These are phyloP conservation scores for Letharia columbiana DNA, from an alignment of 495 filamentous ascomycete genomes.

Conservation along the genomic window DNA sequence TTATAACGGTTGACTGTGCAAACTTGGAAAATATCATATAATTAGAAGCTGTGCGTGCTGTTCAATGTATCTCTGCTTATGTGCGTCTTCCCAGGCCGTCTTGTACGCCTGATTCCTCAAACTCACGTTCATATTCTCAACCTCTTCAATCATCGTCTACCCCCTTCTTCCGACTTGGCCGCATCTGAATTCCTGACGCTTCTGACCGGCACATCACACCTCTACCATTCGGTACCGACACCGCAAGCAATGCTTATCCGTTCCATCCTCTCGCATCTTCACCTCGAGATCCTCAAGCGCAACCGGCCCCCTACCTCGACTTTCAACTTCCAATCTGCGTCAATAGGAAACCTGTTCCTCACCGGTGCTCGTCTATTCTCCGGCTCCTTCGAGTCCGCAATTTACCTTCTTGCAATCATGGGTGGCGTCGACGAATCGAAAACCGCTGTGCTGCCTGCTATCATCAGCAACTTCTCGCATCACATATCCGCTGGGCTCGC, in stretches of 20 bases:
- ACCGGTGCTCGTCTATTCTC: slow-evolving; percentile 76
- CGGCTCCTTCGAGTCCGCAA: slow-evolving; percentile 71
- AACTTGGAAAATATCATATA: neutral
- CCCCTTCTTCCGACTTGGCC: slow-evolving; percentile 32
- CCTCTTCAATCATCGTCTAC: slow-evolving; percentile 79
- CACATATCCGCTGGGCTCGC: slow-evolving; percentile 80
- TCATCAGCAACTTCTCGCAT: slow-evolving; percentile 88
- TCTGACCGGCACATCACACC: slow-evolving; percentile 64
- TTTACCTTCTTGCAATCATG: slow-evolving; percentile 74
- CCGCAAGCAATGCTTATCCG: slow-evolving; percentile 88
- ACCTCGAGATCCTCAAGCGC: slow-evolving; percentile 85
- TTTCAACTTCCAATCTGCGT: slow-evolving; percentile 83
- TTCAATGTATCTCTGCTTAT: neutral
- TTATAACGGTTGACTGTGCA: neutral
- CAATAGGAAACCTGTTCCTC: slow-evolving; percentile 89
- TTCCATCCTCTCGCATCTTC: slow-evolving; percentile 76
- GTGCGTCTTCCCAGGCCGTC: slow-evolving; percentile 48
- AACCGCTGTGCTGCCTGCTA: slow-evolving; percentile 74
- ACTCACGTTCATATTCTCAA: slow-evolving; percentile 58
- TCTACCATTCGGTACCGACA: slow-evolving; percentile 70
- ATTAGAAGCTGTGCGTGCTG: neutral
- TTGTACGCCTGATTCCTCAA: slow-evolving; percentile 85
- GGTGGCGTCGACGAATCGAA: slow-evolving; percentile 61
- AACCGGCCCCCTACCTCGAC: slow-evolving; percentile 62
- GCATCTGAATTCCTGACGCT: slow-evolving; percentile 77